Evolutionary conservation across 1,284 basidiomycete genomes (phyloP).

Genomic region (Ustilago hordei): DNA sequence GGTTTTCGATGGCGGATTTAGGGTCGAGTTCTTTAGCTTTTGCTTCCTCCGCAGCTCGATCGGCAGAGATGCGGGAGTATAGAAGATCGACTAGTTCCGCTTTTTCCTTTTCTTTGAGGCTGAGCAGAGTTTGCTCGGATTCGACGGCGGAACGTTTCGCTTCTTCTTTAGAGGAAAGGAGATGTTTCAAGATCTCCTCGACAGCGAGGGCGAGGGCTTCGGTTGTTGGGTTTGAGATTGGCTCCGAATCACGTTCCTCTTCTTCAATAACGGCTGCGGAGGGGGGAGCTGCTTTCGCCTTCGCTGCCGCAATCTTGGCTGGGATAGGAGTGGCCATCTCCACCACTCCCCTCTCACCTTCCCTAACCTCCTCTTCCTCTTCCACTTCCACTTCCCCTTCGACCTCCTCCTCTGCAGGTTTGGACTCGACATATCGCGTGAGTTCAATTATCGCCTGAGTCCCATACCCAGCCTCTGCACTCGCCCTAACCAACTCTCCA

Average conservation of each 20-base stretch:
- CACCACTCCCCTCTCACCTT: conserved; percentile 5
- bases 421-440: conserved; percentile 43
- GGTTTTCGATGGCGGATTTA: conserved; percentile 60
- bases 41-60: conserved; percentile 40
- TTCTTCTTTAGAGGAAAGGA: conserved; percentile 58
- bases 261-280: background rate
- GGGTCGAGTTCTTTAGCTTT: conserved; percentile 52
- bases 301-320: conserved; percentile 14
- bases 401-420: conserved; percentile 9
- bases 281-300: background rate
- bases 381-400: conserved; percentile 10
- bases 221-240: conserved; percentile 16
- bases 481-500: conserved; percentile 36
- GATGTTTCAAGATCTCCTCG: conserved; percentile 65
- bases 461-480: conserved; percentile 50
- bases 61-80: conserved; percentile 33
- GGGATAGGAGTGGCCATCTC: conserved; percentile 39
- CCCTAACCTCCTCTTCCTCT: background rate
- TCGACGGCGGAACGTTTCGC: conserved; percentile 41
- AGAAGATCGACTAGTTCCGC: conserved; percentile 51
- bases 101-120: conserved; percentile 48
- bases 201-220: conserved; percentile 58
- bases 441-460: conserved; percentile 53
- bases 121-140: conserved; percentile 22
- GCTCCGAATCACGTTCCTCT: conserved; percentile 7